These are phyloP conservation scores for Pleurotus platypus DNA, from an alignment of 768 basidiomycete species.

Conservation along the genomic window DNA sequence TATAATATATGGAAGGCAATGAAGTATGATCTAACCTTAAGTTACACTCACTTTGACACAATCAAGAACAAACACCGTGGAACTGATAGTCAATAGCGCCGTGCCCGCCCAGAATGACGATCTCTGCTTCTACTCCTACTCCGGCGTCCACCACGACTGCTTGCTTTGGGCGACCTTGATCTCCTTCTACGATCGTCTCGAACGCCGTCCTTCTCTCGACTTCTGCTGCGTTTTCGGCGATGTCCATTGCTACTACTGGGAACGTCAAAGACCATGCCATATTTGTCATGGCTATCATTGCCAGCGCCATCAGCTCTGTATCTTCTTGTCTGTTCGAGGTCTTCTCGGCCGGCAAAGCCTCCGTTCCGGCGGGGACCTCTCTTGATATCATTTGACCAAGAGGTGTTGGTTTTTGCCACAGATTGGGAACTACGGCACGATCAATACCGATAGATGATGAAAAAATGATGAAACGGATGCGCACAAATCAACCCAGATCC, in stretches of 20 bases:
- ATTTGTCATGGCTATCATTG: conserved; percentile 33
- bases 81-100: neutral
- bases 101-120: conserved; percentile 12
- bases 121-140: conserved; percentile 26
- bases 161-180: conserved; percentile 30
- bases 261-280: conserved; percentile 88
- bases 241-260: conserved; percentile 33
- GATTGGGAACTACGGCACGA: conserved; percentile 74
- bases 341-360: conserved; percentile 69
- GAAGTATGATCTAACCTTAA: neutral
- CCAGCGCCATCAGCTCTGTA: conserved; percentile 47
- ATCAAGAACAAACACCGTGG: conserved; percentile 2
- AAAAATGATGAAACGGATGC: conserved; percentile 24
- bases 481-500: conserved; percentile 99
- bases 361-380: conserved; percentile 36
- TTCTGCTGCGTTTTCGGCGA: conserved; percentile 50
- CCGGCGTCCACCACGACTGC: conserved; percentile 15
- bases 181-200: conserved; percentile 28
- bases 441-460: neutral
- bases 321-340: conserved; percentile 67
- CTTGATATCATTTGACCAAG: conserved; percentile 79
- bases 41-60: conserved; percentile 2
- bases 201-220: conserved; percentile 33
- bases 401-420: conserved; percentile 79
- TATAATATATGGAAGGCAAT: neutral